These are phyloP conservation scores for Avena eriantha DNA, from an alignment of 176 grass and related monocot species.

Conservation along the genomic window DNA sequence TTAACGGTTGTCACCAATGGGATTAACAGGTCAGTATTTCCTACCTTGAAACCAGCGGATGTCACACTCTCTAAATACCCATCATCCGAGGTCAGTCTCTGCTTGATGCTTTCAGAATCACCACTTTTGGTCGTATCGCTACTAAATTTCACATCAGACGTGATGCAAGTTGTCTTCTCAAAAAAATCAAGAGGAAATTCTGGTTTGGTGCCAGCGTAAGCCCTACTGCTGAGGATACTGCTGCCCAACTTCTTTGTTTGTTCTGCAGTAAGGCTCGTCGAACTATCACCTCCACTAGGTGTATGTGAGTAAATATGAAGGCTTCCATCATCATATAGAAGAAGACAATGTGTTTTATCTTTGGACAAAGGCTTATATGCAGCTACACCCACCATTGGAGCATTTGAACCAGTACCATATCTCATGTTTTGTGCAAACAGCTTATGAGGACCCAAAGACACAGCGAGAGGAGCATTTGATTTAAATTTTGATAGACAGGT, in stretches of 20 bases:
- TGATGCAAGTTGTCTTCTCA: slow-evolving; percentile 89
- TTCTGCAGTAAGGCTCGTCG: slow-evolving; percentile 54
- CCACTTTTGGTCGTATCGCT: slow-evolving; percentile 79
- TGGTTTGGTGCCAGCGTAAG: slow-evolving; percentile 70
- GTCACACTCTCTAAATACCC: slow-evolving; percentile 78
- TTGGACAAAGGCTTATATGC: slow-evolving; percentile 97
- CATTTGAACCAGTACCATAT: slow-evolving; percentile 62
- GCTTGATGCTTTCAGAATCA: slow-evolving; percentile 93
- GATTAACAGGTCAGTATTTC: slow-evolving; percentile 33
- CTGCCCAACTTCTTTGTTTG: slow-evolving; percentile 92
- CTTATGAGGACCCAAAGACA: slow-evolving; percentile 69
- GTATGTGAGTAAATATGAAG: slow-evolving; percentile 91
- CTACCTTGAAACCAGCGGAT: slow-evolving; percentile 89
- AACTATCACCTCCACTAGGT: slow-evolving; percentile 64
- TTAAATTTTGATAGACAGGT: slow-evolving; percentile 78
- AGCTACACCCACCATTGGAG: slow-evolving; percentile 84
- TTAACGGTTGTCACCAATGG: slow-evolving; percentile 15
- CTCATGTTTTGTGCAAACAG: slow-evolving; percentile 86
- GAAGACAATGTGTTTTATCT: slow-evolving; percentile 93
- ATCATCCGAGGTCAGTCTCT: slow-evolving; percentile 85
- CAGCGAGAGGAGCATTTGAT: slow-evolving; percentile 70
- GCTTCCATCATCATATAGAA: slow-evolving; percentile 98
- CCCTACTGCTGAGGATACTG: slow-evolving; percentile 76
- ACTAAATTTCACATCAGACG: slow-evolving; percentile 78
- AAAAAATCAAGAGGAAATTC: slow-evolving; percentile 98